Evolutionary conservation across 2,329 filamentous ascomycete species (phyloP).

Genomic region (Ophiocordyceps camponoti-leonardi): DNA sequence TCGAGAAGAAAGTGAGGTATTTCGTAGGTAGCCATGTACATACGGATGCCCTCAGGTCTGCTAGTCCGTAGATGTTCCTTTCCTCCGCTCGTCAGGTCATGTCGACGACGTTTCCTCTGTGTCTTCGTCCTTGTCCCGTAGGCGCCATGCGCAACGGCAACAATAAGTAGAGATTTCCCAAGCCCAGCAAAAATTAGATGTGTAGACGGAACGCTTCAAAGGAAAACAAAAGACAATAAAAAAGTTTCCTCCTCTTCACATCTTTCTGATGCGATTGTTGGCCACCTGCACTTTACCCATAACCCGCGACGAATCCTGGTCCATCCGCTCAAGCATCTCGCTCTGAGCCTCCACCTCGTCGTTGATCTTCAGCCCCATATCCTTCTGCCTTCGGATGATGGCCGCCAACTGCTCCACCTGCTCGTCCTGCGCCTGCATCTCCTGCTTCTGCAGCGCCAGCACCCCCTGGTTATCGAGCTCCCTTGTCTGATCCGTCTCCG

Average conservation of each 20-base stretch:
- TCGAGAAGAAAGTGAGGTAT: no score
- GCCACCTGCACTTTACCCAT: constrained; percentile 54
- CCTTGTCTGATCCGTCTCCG: constrained; percentile 60
- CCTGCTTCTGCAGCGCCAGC: constrained; percentile 53
- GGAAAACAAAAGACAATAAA: neutral
- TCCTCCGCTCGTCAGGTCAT: no score
- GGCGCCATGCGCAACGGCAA: no score
- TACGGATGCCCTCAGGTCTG: no score
- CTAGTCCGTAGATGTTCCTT: no score
- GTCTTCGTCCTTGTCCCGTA: no score
- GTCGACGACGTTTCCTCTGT: no score
- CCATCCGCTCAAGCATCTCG: constrained; percentile 48
- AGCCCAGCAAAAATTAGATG: neutral
- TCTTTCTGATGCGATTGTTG: constrained; percentile 54
- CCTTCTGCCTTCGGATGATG: constrained; percentile 55
- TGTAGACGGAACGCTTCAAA: neutral
- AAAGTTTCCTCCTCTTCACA: constrained; percentile 20
- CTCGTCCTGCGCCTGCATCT: constrained; percentile 60
- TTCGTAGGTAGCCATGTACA: no score
- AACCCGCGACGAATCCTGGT: constrained; percentile 48
- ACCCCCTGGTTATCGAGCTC: constrained; percentile 64
- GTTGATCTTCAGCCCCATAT: constrained; percentile 63
- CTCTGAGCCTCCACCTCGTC: constrained; percentile 58
- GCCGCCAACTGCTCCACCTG: constrained; percentile 51
- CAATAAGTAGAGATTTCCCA: no score